Base-by-base conservation (phyloP, 768 basidiomycete species). In the Tylopilus intermedius region DNA sequence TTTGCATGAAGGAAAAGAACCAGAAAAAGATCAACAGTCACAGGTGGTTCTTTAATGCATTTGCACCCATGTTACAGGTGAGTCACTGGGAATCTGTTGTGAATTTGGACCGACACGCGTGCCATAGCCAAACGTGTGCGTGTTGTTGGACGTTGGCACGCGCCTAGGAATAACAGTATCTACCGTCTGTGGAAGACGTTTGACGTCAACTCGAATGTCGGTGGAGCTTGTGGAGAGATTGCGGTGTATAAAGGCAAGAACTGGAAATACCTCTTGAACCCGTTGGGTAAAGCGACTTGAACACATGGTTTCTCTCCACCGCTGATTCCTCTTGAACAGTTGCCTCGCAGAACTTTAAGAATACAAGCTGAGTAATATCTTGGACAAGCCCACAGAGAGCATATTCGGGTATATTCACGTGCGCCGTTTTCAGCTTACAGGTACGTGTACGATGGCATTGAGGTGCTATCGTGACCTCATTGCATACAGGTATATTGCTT, bases 1-100 rank as follows among this genome's bases (percentile, higher is more conserved):
- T 90, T 65, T 89, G 86, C 65, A 78, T 90, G 75, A 90, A 92
- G 74, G 93, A 94, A 74, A 89, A 83, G 74, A 97, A 95, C 66
- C 87, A 91, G 66, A 94, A 94, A 76, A 96, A 97, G 74, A 94
- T 97, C 65, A 97, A 96, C 67, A 90, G 88, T 44, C 94, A 96
- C 62, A 77, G 94, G 45, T 97, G 94, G 94, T 95, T 94, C 70
- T 96, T 98, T 71, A 97, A 96, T 65, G 94, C 92, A 0, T 90
- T 97, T 66, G 88, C 81, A 0, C 78, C 85, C 0, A 74, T 94
- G 66, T 70, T 97, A 27, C 88, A 89, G 72, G 89, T 87, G 39
- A n/a, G 78, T 60, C 29, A n/a, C 7, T 21, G 15, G 14, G 5
- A 3, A 37, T 40, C 2, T 1, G 8, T 54, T 18, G 10, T 8